These are phyloP conservation scores for Candida pini DNA, from an alignment of 805 yeast species.

Conservation along the genomic window DNA sequence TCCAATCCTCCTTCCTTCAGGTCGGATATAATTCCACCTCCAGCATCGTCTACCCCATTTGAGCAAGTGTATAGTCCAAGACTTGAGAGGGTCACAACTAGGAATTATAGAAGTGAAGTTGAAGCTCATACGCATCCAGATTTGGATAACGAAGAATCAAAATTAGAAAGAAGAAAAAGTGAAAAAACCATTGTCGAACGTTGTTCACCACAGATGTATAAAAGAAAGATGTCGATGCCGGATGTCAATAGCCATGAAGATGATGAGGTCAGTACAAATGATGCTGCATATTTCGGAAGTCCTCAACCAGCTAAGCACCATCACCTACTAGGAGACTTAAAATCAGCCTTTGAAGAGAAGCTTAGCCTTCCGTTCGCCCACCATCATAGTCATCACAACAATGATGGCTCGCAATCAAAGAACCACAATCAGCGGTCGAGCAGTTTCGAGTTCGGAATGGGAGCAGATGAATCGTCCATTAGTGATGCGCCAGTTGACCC, in stretches of 20 bases:
- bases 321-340: too few species aligned
- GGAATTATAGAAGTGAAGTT: slow-evolving; percentile 19
- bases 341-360: too few species aligned
- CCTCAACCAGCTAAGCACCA: slow-evolving; percentile 1
- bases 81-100: slow-evolving; percentile 10
- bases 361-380: too few species aligned
- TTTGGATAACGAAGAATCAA: slow-evolving; percentile 4
- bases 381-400: too few species aligned
- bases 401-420: neutral
- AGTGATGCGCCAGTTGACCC: too few species aligned
- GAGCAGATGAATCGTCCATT: too few species aligned
- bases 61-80: slow-evolving; percentile 8
- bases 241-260: neutral
- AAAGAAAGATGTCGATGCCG: slow-evolving; percentile 12
- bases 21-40: slow-evolving; percentile 14
- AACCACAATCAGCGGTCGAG: too few species aligned
- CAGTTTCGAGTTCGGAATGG: too few species aligned
- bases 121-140: slow-evolving; percentile 13
- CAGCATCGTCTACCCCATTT: slow-evolving; percentile 14
- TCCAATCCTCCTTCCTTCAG: slow-evolving; percentile 6
- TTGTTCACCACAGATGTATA: slow-evolving; percentile 20
- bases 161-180: slow-evolving; percentile 14
- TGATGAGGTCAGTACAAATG: too few species aligned
- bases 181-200: slow-evolving; percentile 15
- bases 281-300: slow-evolving; percentile 3